Percentiles rank a stretch among this genome's conserved stretches.
Evolutionary conservation across 2,329 filamentous ascomycete genomes (phyloP).

Genomic region (Phaeosphaeria sp.): DNA sequence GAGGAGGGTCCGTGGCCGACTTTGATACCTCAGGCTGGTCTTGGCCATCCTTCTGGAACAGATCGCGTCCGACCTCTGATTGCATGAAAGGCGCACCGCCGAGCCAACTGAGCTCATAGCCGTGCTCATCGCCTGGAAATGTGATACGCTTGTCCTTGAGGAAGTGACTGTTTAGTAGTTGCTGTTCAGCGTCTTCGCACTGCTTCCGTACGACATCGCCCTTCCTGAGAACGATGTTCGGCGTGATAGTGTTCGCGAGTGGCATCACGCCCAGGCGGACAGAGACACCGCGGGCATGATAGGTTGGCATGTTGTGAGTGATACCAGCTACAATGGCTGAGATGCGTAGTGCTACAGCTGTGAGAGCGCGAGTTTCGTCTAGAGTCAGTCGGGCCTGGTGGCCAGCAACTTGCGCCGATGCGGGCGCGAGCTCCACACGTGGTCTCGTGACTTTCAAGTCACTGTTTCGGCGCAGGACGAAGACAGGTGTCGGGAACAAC

Average conservation of each 20-base stretch:
- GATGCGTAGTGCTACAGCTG: not conserved
- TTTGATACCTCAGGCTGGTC: not conserved
- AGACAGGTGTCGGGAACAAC: not conserved
- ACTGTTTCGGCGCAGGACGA: not conserved
- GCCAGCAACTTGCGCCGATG: not conserved
- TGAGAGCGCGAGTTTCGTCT: not conserved
- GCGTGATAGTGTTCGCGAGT: constrained; percentile 38
- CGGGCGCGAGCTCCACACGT: constrained; percentile 8
- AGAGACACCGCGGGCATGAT: constrained; percentile 35
- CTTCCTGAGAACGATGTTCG: constrained; percentile 28
- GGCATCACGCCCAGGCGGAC: constrained; percentile 30
- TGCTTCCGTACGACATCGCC: constrained; percentile 26
- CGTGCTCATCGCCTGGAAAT: constrained; percentile 31
- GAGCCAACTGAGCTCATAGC: constrained; percentile 38
- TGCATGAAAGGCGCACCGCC: constrained; percentile 42
- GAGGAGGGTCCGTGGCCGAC: not conserved
- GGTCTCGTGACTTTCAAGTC: constrained; percentile 20
- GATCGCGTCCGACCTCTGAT: constrained; percentile 21
- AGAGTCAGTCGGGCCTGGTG: constrained; percentile 5
- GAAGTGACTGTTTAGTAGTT: constrained; percentile 22
- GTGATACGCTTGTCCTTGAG: constrained; percentile 34
- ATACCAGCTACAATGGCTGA: not conserved
- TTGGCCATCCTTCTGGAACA: not conserved
- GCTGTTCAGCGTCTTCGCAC: constrained; percentile 26
- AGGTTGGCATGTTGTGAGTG: constrained; percentile 36